Evolutionary conservation across 306 rosid species (phyloP).

Genomic region (Leucaena leucocephala): DNA sequence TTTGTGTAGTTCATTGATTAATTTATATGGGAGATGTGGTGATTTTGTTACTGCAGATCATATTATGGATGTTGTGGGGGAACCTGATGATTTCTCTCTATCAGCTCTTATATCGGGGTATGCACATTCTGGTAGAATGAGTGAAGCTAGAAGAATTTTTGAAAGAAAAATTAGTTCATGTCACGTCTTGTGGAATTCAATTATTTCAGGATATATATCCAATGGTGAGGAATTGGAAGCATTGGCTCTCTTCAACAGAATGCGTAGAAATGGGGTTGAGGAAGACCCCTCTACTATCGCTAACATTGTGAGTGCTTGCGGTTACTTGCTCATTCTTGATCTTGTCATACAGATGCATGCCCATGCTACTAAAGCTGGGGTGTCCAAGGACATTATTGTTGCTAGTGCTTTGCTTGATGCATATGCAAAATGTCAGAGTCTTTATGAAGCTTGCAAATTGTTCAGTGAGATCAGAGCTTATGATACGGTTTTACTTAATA

Average conservation of each 20-base stretch:
- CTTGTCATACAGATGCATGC: conserved; percentile 64
- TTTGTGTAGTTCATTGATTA: conserved; percentile 62
- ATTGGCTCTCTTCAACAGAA: conserved; percentile 51
- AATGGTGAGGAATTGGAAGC: conserved; percentile 64
- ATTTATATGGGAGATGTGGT: conserved; percentile 74
- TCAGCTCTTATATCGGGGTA: conserved; percentile 74
- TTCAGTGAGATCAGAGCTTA: conserved; percentile 62
- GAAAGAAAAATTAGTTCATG: conserved; percentile 48
- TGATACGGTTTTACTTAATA: conserved; percentile 69
- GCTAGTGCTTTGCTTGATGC: conserved; percentile 77
- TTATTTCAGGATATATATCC: conserved; percentile 69
- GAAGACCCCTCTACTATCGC: conserved; percentile 61
- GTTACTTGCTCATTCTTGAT: conserved; percentile 47
- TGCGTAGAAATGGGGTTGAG: conserved; percentile 57
- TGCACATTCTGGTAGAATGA: conserved; percentile 66
- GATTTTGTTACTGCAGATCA: conserved; percentile 66
- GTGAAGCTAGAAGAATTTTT: conserved; percentile 71
- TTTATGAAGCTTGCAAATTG: conserved; percentile 68
- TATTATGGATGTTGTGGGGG: conserved; percentile 50
- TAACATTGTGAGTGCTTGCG: conserved; percentile 60
- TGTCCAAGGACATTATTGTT: conserved; percentile 52
- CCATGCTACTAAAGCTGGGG: conserved; percentile 60
- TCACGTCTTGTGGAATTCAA: conserved; percentile 67
- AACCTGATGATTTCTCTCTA: conserved; percentile 74
- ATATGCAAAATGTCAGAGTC: conserved; percentile 67